These are phyloP conservation scores for Graphiopsis chlorocephala DNA, from an alignment of 2,329 filamentous ascomycete genomes.

Conservation along the genomic window DNA sequence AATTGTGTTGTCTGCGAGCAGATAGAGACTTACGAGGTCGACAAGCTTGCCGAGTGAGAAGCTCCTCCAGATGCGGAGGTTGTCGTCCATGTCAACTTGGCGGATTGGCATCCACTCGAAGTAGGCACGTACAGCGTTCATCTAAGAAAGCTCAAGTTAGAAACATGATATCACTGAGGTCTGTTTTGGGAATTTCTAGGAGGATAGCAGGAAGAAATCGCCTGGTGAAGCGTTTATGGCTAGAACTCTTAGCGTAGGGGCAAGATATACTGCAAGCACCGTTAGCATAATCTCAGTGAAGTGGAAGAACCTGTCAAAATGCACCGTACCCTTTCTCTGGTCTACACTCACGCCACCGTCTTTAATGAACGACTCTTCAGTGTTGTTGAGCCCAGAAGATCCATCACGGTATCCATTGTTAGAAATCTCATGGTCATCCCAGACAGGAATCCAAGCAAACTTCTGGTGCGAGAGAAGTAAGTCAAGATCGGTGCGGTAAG, in stretches of 20 bases:
- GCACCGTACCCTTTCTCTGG: conserved; percentile 35
- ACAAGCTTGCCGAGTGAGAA: conserved; percentile 43
- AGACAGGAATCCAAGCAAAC: conserved; percentile 45
- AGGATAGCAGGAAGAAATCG: neutral
- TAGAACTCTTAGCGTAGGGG: neutral
- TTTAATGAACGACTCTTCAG: conserved; percentile 40
- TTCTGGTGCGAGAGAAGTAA: conserved; percentile 39
- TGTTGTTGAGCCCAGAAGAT: conserved; percentile 41
- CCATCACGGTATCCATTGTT: conserved; percentile 45
- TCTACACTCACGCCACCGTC: conserved; percentile 42
- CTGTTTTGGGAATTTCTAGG: neutral
- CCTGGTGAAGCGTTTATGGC: neutral
- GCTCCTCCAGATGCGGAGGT: conserved; percentile 42
- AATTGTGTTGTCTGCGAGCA: neutral
- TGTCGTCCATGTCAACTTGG: conserved; percentile 45
- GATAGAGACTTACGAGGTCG: conserved; percentile 29
- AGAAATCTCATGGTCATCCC: conserved; percentile 40
- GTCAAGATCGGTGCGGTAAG: conserved; percentile 42
- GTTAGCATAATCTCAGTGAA: neutral
- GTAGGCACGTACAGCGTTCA: conserved; percentile 44
- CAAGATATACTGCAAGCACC: neutral
- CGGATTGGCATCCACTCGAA: conserved; percentile 46
- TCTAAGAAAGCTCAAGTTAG: conserved; percentile 19
- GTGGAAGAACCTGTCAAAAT: neutral
- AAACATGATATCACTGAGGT: neutral